Evolutionary conservation across 179 eudicot species (phyloP).

Genomic region (Silene coronaria): DNA sequence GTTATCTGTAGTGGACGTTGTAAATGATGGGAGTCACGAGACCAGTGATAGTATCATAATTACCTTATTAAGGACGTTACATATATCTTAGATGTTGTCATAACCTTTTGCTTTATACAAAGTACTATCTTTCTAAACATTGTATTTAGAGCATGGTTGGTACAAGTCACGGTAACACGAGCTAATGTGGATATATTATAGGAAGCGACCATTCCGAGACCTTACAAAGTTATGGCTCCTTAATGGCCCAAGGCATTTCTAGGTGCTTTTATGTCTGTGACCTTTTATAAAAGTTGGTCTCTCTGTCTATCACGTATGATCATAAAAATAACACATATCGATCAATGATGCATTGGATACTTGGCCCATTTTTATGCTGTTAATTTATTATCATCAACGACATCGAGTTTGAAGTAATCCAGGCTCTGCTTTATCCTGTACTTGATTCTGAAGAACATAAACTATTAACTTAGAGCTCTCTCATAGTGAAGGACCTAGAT

Average conservation of each 20-base stretch:
- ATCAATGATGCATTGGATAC: background rate
- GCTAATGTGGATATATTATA: background rate
- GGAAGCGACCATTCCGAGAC: too few relatives aligned
- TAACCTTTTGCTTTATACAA: too few relatives aligned
- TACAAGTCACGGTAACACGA: background rate
- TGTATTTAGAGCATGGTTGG: background rate
- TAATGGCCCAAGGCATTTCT: too few relatives aligned
- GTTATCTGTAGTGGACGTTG: background rate
- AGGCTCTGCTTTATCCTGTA: background rate
- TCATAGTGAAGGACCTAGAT: background rate
- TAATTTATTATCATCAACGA: background rate
- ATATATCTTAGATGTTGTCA: too few relatives aligned
- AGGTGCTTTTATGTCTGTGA: too few relatives aligned
- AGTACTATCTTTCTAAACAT: background rate
- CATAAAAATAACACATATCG: background rate
- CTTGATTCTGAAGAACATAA: background rate
- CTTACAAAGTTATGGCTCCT: too few relatives aligned
- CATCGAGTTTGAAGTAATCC: background rate
- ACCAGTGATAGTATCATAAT: background rate
- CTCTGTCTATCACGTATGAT: background rate
- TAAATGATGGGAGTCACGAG: constrained; percentile 13
- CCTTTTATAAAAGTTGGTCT: background rate
- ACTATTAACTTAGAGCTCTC: background rate
- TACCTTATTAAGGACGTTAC: too few relatives aligned
- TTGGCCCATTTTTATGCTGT: background rate